These are phyloP conservation scores for Talaromyces adpressus DNA, from an alignment of 495 filamentous ascomycete species.

Conservation along the genomic window DNA sequence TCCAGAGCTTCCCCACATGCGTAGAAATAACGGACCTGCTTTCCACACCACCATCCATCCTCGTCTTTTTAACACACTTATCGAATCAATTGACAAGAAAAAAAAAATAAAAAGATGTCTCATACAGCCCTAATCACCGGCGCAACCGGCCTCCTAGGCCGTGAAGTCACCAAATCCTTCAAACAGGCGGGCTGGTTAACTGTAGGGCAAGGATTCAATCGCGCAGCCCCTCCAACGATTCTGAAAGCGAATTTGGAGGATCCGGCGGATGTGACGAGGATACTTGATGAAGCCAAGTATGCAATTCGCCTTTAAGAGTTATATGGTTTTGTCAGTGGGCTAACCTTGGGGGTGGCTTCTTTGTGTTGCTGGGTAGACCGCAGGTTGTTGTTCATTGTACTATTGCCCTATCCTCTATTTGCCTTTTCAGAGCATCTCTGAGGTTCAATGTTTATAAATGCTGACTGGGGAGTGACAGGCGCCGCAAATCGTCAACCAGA, in stretches of 20 bases:
- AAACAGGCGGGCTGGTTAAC: conserved; percentile 61
- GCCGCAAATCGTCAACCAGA: conserved; percentile 91
- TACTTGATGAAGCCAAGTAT: conserved; percentile 50
- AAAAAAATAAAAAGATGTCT: conserved; percentile 31
- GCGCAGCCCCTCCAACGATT: conserved; percentile 64
- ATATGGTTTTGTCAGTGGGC: conserved; percentile 5
- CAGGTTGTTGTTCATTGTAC: conserved; percentile 78
- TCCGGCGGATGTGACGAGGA: conserved; percentile 48
- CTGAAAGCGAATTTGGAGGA: conserved; percentile 71
- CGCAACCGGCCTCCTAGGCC: conserved; percentile 76
- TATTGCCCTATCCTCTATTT: conserved; percentile 16
- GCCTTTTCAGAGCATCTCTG: no score
- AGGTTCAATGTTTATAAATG: background rate
- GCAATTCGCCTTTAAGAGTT: conserved; percentile 4
- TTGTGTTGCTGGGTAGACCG: conserved; percentile 47
- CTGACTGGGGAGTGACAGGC: conserved; percentile 36
- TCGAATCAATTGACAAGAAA: conserved; percentile 3
- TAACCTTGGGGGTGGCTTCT: background rate
- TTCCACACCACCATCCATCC: background rate
- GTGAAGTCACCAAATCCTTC: conserved; percentile 73
- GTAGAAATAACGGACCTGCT: background rate
- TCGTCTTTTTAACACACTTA: background rate
- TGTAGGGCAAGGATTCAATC: conserved; percentile 70
- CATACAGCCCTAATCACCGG: conserved; percentile 74
- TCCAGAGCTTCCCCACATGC: background rate